These are phyloP conservation scores for Kuraishia capsulata DNA, from an alignment of 805 yeast species.

Conservation along the genomic window DNA sequence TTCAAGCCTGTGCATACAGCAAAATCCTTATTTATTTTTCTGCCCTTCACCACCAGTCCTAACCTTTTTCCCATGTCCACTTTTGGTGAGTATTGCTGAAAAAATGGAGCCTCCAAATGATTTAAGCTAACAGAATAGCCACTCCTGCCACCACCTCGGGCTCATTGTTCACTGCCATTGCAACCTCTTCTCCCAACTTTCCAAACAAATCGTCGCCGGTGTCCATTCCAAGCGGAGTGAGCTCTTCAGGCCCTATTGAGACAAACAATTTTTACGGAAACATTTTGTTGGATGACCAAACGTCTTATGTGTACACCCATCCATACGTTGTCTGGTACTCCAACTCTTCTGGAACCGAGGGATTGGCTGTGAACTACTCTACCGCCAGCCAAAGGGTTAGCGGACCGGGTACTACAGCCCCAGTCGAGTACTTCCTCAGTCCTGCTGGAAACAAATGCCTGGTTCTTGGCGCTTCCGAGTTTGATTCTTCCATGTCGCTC, in stretches of 20 bases:
- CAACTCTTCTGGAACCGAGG: slow-evolving; percentile 31
- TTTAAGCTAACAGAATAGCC: not conserved
- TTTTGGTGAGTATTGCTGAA: no score
- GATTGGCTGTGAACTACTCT: slow-evolving; percentile 57
- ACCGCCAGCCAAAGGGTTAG: slow-evolving; percentile 29
- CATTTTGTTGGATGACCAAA: slow-evolving; percentile 46
- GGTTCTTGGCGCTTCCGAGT: slow-evolving; percentile 44
- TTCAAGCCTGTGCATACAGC: no score
- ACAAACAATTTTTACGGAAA: slow-evolving; percentile 77
- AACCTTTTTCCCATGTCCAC: no score
- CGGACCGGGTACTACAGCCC: slow-evolving; percentile 24
- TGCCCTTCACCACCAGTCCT: no score
- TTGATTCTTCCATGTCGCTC: slow-evolving; percentile 18
- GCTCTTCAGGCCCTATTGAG: slow-evolving; percentile 36
- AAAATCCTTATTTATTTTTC: no score
- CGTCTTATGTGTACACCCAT: slow-evolving; percentile 46
- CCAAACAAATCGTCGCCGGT: slow-evolving; percentile 34
- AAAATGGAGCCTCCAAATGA: no score
- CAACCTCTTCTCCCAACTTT: slow-evolving; percentile 35
- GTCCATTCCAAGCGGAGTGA: slow-evolving; percentile 36
- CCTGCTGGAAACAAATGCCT: slow-evolving; percentile 49
- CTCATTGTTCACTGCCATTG: slow-evolving; percentile 32
- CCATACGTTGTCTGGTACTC: slow-evolving; percentile 56
- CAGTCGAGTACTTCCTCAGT: slow-evolving; percentile 34
- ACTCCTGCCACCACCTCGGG: slow-evolving; percentile 14